These are phyloP conservation scores for Epichloe gansuensis DNA, from an alignment of 2,329 filamentous ascomycete genomes.

Conservation along the genomic window DNA sequence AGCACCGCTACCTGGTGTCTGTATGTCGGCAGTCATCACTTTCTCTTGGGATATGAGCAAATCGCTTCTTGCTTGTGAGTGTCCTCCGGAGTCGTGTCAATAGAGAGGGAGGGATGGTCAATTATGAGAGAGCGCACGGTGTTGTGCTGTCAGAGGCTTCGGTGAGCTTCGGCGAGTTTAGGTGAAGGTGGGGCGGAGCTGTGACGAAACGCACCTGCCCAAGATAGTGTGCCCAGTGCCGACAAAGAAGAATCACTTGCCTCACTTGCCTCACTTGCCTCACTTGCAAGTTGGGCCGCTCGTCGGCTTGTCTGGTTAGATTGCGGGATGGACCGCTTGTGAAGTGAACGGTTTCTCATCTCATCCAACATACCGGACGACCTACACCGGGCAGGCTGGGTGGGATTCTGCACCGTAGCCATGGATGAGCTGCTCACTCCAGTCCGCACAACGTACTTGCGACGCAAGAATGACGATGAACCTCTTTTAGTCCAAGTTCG, in stretches of 20 bases:
- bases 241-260: too few species aligned
- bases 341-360: too few species aligned
- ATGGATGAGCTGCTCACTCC: constrained; percentile 48
- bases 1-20: constrained; percentile 3
- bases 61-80: background rate
- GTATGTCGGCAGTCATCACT: constrained; percentile 16
- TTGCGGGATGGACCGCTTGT: too few species aligned
- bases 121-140: background rate
- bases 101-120: too few species aligned
- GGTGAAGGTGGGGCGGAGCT: constrained; percentile 22
- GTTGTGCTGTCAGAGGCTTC: background rate
- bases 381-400: too few species aligned
- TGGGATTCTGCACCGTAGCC: background rate
- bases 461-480: constrained; percentile 22
- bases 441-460: constrained; percentile 39
- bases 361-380: too few species aligned
- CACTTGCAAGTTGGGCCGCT: too few species aligned
- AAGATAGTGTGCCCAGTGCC: too few species aligned
- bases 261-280: too few species aligned
- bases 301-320: too few species aligned
- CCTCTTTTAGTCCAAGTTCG: constrained; percentile 27
- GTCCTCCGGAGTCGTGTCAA: background rate
- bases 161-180: constrained; percentile 17
- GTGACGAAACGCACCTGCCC: background rate
- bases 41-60: background rate